Evolutionary conservation across 164 flowering plant genomes (phyloP).

Genomic region (Platanus orientalis): DNA sequence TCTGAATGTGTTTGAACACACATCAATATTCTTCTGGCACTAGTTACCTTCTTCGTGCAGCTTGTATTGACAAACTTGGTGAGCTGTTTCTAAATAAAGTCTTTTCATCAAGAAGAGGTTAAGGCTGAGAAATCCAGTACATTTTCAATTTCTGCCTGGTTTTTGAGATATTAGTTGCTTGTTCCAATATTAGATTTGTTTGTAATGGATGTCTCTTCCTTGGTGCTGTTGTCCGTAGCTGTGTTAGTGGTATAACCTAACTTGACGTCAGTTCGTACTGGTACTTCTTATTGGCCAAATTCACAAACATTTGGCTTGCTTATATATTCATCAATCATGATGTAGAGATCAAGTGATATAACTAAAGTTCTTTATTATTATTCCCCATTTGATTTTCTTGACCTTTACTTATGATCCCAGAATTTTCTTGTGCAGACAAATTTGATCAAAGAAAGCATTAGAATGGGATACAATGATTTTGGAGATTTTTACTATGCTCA

Average conservation of each 20-base stretch:
- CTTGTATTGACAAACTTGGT: neutral
- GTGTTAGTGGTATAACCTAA: too few species aligned
- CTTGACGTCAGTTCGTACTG: neutral
- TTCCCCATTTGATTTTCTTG: neutral
- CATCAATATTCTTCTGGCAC: too few species aligned
- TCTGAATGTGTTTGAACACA: too few species aligned
- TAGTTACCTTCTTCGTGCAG: neutral
- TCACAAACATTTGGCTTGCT: neutral
- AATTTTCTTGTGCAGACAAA: constrained; percentile 63
- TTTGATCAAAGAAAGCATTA: constrained; percentile 93
- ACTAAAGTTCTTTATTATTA: neutral
- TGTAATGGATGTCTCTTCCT: too few species aligned
- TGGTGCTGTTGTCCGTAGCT: too few species aligned
- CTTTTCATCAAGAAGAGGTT: too few species aligned
- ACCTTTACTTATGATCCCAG: neutral
- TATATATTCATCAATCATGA: neutral
- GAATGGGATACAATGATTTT: constrained; percentile 98
- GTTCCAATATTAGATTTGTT: neutral
- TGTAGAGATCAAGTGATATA: neutral
- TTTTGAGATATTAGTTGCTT: neutral
- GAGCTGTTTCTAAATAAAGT: neutral
- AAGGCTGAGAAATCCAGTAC: too few species aligned
- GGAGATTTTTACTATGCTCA: constrained; percentile 90
- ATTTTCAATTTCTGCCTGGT: too few species aligned
- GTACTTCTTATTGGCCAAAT: neutral